phyloP scores from a whole-genome alignment of 139 green algal genomes.

The Micractinium conductrix region DNA sequence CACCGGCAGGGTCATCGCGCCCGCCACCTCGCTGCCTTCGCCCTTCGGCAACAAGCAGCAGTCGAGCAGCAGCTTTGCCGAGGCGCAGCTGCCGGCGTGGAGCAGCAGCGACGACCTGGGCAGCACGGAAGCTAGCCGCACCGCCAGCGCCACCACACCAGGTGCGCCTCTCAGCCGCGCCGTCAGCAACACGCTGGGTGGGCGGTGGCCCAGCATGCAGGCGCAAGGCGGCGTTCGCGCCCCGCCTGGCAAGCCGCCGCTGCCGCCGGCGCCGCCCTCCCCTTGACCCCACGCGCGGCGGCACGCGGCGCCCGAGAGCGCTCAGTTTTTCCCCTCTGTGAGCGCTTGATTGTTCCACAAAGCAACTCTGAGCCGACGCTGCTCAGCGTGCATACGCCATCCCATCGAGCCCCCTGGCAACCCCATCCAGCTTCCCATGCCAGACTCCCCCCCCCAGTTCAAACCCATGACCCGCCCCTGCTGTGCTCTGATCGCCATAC shows the following conservation, averaged over 20 bases:
- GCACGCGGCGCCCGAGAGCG: too few relatives aligned
- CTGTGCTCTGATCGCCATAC: too few relatives aligned
- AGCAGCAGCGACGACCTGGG: slow-evolving; percentile 2
- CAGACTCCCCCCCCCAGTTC: too few relatives aligned
- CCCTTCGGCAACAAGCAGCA: neutral
- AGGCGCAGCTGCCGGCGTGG: slow-evolving; percentile 2
- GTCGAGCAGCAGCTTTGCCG: neutral
- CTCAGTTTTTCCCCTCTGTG: too few relatives aligned
- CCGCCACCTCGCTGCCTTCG: slow-evolving; percentile 11
- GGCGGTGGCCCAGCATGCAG: too few relatives aligned
- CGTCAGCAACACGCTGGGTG: neutral
- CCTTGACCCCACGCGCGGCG: neutral
- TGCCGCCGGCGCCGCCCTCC: neutral
- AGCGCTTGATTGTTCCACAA: too few relatives aligned
- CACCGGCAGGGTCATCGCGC: neutral
- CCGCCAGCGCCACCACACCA: neutral
- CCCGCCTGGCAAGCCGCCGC: neutral
- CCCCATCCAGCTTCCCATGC: too few relatives aligned
- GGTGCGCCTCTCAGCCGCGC: neutral
- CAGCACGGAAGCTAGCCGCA: neutral
- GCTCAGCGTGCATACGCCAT: too few relatives aligned
- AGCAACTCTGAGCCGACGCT: too few relatives aligned
- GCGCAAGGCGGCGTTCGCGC: too few relatives aligned
- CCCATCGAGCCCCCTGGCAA: too few relatives aligned
- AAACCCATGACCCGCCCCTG: too few relatives aligned